Percentiles rank a stretch among this genome's conserved stretches.
Evolutionary conservation across 106 monocot species (phyloP).

Genomic region (Apostasia ramifera): DNA sequence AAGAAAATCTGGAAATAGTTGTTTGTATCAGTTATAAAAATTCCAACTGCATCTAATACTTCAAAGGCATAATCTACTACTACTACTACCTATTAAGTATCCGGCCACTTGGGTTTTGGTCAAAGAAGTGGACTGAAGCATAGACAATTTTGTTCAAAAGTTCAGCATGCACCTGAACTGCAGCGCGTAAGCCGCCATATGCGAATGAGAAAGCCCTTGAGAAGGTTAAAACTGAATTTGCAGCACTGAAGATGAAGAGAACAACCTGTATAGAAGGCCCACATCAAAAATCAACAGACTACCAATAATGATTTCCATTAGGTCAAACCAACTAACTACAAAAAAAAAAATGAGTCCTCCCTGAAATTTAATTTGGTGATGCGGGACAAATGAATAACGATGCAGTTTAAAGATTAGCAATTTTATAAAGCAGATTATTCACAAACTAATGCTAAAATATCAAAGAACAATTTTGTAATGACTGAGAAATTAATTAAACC

Average conservation of each 20-base stretch:
- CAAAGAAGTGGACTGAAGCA: constrained; percentile 85
- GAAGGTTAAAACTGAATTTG: constrained; percentile 85
- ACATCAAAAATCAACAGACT: neutral
- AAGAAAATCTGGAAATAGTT: constrained; percentile 66
- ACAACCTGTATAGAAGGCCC: constrained; percentile 39
- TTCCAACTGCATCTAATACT: neutral
- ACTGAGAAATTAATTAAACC: too few relatives aligned
- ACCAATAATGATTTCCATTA: neutral
- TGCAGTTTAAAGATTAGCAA: too few relatives aligned
- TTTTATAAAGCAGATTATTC: too few relatives aligned
- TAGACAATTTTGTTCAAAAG: constrained; percentile 74
- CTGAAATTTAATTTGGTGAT: too few relatives aligned
- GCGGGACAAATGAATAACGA: too few relatives aligned
- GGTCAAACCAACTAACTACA: neutral
- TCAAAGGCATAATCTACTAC: neutral
- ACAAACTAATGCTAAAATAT: too few relatives aligned
- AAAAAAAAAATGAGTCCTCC: neutral
- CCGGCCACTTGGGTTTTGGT: constrained; percentile 78
- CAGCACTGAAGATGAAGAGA: constrained; percentile 52
- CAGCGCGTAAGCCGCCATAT: constrained; percentile 82
- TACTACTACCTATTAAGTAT: constrained; percentile 84
- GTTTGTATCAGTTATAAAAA: neutral
- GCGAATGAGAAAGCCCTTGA: constrained; percentile 89
- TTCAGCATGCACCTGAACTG: constrained; percentile 59
- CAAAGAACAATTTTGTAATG: too few relatives aligned